Percentiles rank a stretch among this genome's conserved stretches.
Evolutionary conservation across 2,329 filamentous ascomycete genomes (phyloP).

Genomic region (Aspergillus tanneri): DNA sequence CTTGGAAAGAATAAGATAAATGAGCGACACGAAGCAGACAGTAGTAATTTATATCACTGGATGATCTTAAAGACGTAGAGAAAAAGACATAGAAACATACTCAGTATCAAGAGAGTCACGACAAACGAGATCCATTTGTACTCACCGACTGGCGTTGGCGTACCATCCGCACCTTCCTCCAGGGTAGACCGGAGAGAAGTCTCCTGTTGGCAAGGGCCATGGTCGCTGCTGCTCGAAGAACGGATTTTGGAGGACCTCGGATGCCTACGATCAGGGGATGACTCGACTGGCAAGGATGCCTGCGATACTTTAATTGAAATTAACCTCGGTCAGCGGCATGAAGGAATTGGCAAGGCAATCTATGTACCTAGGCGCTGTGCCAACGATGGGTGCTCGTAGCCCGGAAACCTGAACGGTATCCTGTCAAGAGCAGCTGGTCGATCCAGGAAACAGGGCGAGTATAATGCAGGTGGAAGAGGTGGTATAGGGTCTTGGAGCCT

Average conservation of each 20-base stretch:
- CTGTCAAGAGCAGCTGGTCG: no score
- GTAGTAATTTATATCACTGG: conserved; percentile 20
- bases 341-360: background rate
- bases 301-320: no score
- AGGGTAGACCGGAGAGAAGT: background rate
- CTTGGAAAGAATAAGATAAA: background rate
- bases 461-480: conserved; percentile 16
- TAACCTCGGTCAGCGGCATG: background rate
- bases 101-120: conserved; percentile 19
- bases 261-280: no score
- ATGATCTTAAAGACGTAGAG: conserved; percentile 25
- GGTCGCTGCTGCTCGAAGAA: conserved; percentile 9
- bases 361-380: conserved; percentile 8
- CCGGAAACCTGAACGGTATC: background rate
- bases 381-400: conserved; percentile 11
- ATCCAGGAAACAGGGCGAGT: no score
- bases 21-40: background rate
- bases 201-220: conserved; percentile 1
- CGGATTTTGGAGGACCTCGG: background rate
- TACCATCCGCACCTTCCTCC: background rate
- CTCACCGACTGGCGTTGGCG: conserved; percentile 17
- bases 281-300: background rate
- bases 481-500: conserved; percentile 25
- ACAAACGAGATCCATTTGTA: conserved; percentile 25
- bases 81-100: conserved; percentile 27